Evolutionary conservation across 2,329 filamentous ascomycete genomes (phyloP).

Genomic region (Ceratocystis lukuohia): DNA sequence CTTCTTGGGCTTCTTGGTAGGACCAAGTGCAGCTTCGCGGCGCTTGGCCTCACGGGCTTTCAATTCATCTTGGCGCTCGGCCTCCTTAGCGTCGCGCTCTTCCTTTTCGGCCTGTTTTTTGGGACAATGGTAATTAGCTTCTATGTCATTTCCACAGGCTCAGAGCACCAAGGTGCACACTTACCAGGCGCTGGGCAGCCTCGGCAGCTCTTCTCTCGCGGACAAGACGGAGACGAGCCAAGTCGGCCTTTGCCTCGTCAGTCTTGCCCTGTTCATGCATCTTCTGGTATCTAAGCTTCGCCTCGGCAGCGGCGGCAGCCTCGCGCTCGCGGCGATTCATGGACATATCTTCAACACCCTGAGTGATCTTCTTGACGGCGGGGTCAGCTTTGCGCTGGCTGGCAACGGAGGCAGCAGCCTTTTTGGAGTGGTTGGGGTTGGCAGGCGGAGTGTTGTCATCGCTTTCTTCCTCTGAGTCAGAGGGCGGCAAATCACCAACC

Average conservation of each 20-base stretch:
- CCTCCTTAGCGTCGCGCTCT: constrained; percentile 40
- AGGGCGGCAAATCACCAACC: constrained; percentile 74
- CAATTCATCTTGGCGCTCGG: constrained; percentile 36
- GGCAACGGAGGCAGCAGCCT: constrained; percentile 46
- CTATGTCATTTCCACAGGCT: too few relatives aligned
- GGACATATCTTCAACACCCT: constrained; percentile 41
- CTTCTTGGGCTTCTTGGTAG: constrained; percentile 35
- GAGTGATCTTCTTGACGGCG: constrained; percentile 40
- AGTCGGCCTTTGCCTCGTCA: constrained; percentile 80
- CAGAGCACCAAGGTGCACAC: constrained; percentile 20
- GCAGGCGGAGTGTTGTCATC: constrained; percentile 55
- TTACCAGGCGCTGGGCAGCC: constrained; percentile 65
- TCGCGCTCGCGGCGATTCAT: constrained; percentile 47
- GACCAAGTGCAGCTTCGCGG: constrained; percentile 39
- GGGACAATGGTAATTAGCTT: too few relatives aligned
- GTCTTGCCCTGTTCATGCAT: constrained; percentile 92
- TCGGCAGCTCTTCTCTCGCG: constrained; percentile 77
- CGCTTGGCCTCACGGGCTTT: constrained; percentile 44
- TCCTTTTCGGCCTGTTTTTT: constrained; percentile 41
- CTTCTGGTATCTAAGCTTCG: constrained; percentile 82
- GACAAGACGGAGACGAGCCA: constrained; percentile 70
- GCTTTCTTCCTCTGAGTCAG: constrained; percentile 38
- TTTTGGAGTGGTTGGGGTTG: constrained; percentile 71
- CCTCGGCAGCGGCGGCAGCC: constrained; percentile 72
- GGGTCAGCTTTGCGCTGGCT: constrained; percentile 38